These are phyloP conservation scores for Maudiozyma serrabonitensis DNA, from an alignment of 805 yeast genomes.

Conservation along the genomic window DNA sequence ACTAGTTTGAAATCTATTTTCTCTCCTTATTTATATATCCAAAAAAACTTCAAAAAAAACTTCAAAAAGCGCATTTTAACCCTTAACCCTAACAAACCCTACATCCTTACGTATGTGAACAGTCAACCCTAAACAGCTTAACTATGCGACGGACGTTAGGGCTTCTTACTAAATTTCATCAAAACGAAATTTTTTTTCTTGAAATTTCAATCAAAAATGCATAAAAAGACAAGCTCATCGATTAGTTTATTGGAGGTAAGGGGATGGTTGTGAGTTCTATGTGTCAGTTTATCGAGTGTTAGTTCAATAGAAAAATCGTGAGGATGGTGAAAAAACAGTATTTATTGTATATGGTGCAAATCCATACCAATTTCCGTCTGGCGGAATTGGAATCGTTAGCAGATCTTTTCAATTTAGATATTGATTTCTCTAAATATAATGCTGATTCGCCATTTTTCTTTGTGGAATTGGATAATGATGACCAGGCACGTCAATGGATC, in stretches of 20 bases:
- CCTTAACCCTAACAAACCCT: background rate
- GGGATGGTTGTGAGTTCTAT: no score
- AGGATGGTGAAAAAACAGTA: conserved; percentile 34
- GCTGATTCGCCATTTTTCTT: conserved; percentile 60
- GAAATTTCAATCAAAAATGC: background rate
- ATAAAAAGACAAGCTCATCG: background rate
- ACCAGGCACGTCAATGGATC: conserved; percentile 54
- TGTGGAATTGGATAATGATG: conserved; percentile 56
- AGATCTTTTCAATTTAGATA: conserved; percentile 41
- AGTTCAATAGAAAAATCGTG: background rate
- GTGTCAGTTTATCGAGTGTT: no score
- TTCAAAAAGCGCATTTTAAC: no score
- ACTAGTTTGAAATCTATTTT: no score
- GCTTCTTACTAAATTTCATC: background rate
- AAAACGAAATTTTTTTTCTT: background rate
- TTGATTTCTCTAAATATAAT: conserved; percentile 52
- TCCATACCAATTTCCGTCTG: conserved; percentile 63
- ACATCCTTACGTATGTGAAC: background rate
- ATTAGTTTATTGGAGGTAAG: background rate
- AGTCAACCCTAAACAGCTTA: background rate
- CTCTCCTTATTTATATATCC: no score
- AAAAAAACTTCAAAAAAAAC: no score
- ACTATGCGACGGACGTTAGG: background rate
- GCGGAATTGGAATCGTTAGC: conserved; percentile 87
- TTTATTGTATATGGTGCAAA: conserved; percentile 76